These are phyloP conservation scores for Cercophora samala DNA, from an alignment of 495 filamentous ascomycete genomes.

Conservation along the genomic window DNA sequence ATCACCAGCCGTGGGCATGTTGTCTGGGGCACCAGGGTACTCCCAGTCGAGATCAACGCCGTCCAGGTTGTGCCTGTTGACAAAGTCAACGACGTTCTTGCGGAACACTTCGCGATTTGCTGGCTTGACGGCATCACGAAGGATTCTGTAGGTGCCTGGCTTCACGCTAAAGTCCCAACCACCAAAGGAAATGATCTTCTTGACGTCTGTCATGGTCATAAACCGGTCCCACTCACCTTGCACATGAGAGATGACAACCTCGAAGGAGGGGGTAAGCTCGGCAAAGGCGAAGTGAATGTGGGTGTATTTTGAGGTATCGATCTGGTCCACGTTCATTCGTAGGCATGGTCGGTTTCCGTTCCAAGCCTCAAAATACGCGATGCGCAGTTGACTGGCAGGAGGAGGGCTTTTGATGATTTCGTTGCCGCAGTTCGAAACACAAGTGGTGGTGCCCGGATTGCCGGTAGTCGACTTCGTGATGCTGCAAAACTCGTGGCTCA, in stretches of 20 bases:
- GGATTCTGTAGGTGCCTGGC: constrained; percentile 24
- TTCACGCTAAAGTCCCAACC: constrained; percentile 31
- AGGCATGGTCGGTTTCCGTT: constrained; percentile 29
- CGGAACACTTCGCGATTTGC: constrained; percentile 25
- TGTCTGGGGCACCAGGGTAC: constrained; percentile 31
- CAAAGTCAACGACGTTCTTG: constrained; percentile 26
- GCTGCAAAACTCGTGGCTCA: constrained; percentile 44
- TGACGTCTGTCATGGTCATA: constrained; percentile 18
- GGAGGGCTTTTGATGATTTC: constrained; percentile 24
- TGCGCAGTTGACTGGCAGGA: constrained; percentile 3
- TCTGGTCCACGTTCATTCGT: constrained; percentile 16
- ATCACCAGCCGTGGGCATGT: neutral
- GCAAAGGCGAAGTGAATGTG: constrained; percentile 29
- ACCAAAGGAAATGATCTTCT: constrained; percentile 34
- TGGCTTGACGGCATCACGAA: constrained; percentile 26
- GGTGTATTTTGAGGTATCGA: constrained; percentile 20
- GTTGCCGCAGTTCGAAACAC: constrained; percentile 47
- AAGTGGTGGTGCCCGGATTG: constrained; percentile 39
- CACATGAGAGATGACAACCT: constrained; percentile 14
- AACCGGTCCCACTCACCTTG: constrained; percentile 22
- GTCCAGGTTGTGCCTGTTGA: constrained; percentile 31
- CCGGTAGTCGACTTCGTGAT: constrained; percentile 26
- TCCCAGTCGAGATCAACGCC: constrained; percentile 37
- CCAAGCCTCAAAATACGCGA: constrained; percentile 34
- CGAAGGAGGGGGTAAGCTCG: constrained; percentile 6